phyloP scores from a whole-genome alignment of 108 stramenopile genomes.

The Nannochloropsis oceanica region DNA sequence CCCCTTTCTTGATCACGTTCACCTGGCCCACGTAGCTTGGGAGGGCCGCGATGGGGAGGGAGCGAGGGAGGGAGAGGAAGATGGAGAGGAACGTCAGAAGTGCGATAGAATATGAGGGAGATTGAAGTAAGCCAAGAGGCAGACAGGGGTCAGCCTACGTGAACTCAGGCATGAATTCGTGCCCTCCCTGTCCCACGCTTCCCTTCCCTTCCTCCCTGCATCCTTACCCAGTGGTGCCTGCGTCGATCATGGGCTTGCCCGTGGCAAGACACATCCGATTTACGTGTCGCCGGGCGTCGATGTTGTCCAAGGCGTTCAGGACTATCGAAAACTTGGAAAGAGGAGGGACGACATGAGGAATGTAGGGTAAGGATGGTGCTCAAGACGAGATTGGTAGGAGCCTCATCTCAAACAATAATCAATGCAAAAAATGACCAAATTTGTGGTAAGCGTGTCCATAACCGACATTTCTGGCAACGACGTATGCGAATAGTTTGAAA shows the following conservation, averaged over 20 bases:
- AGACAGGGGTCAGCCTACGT: too few species aligned
- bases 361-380: background rate
- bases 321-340: constrained; percentile 61
- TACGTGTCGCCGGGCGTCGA: constrained; percentile 69
- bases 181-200: background rate
- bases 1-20: constrained; percentile 63
- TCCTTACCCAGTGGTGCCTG: constrained; percentile 81
- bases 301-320: constrained; percentile 93
- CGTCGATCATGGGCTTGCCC: constrained; percentile 79
- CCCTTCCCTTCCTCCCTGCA: background rate
- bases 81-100: background rate
- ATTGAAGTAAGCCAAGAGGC: too few species aligned
- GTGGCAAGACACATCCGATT: constrained; percentile 93
- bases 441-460: too few species aligned
- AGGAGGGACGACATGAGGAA: background rate
- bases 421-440: too few species aligned
- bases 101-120: background rate
- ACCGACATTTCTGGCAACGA: too few species aligned
- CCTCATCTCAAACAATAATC: background rate
- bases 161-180: background rate
- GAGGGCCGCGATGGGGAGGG: background rate
- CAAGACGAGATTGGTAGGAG: background rate
- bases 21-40: constrained; percentile 67
- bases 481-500: too few species aligned
- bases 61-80: background rate